Evolutionary conservation across 495 filamentous ascomycete species (phyloP).

Genomic region (Staphylotrichum longicolle): DNA sequence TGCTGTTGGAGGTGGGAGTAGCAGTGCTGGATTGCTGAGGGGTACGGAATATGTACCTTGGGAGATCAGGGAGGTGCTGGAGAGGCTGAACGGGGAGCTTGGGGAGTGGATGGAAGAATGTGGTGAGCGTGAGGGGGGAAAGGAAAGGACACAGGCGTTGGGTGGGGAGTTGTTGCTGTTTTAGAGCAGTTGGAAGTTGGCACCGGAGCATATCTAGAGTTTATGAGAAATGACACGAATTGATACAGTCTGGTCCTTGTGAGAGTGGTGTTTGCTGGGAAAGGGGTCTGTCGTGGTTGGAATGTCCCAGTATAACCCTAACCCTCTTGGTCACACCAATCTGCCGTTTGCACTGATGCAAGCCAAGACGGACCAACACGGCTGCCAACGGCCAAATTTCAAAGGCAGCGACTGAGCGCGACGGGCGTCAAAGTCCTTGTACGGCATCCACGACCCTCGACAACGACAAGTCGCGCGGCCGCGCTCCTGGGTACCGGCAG

Average conservation of each 20-base stretch:
- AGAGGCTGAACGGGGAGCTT: constrained; percentile 22
- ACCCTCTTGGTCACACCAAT: background rate
- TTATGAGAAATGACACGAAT: constrained; percentile 1
- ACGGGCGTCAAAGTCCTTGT: no score
- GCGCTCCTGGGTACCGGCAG: background rate
- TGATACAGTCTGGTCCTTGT: background rate
- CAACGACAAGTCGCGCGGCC: background rate
- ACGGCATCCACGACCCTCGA: background rate
- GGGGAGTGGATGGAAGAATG: constrained; percentile 26
- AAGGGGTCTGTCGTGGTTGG: background rate
- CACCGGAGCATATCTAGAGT: background rate
- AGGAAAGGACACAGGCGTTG: background rate
- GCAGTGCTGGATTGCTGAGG: constrained; percentile 11
- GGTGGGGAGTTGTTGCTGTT: constrained; percentile 10
- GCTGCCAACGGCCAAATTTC: constrained; percentile 30
- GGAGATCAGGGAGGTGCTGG: constrained; percentile 25
- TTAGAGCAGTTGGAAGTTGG: background rate
- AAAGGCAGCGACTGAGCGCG: background rate
- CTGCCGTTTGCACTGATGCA: no score
- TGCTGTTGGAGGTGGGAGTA: background rate
- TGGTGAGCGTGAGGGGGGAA: constrained; percentile 13
- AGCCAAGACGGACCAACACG: constrained; percentile 11
- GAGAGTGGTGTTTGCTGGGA: background rate
- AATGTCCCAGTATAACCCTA: background rate
- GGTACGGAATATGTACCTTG: constrained; percentile 31